Base-by-base conservation (phyloP, 176 grass and related monocot genomes). In the Musa acuminata region DNA sequence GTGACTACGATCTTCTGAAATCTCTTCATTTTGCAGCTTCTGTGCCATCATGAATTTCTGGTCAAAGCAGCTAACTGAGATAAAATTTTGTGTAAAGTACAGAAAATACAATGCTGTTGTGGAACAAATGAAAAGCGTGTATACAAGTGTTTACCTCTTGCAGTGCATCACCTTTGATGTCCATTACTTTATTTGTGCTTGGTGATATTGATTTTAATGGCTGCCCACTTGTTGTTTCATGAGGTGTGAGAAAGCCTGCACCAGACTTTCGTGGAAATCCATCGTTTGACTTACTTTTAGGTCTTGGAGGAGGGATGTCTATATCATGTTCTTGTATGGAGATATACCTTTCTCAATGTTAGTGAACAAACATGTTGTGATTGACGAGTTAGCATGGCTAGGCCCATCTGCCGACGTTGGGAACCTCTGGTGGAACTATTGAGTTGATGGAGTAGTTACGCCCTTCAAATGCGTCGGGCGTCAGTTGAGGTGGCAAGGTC, bases 241-340 rank as follows among this genome's bases (percentile, higher is more conserved):
- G 66, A 68, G 26, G 64, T 64, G 60, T 48, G n/a, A 78, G 83
- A n/a, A n/a, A 78, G 83, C 64, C 75, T 49, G 83, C 72, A 73
- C 77, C 49, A 72, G 55, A 62, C 82, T 96, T 96, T 75, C 92
- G 87, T 67, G 89, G 92, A 87, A 92, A 92, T 80, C 83, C 87
- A 79, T 55, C 77, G 81, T 84, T 92, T 84, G 92, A 87, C 72
- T 96, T 96, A 78, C n/a, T n/a, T n/a, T n/a, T n/a, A n/a, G n/a
- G n/a, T n/a, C n/a, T n/a, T n/a, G n/a, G n/a, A n/a, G n/a, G n/a
- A n/a, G 92, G 92, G 79, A 96, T 96, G 67, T 89, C 84, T 20
- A 96, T 96, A 53, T 96, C 87, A 85, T 85, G 92, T 76, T 74
- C 77, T 89, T 96, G 86, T 75, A 80, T 87, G 80, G 80, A 52